Base-by-base conservation (phyloP, 163 green algal species). In the Smithsoniella earleae region DNA sequence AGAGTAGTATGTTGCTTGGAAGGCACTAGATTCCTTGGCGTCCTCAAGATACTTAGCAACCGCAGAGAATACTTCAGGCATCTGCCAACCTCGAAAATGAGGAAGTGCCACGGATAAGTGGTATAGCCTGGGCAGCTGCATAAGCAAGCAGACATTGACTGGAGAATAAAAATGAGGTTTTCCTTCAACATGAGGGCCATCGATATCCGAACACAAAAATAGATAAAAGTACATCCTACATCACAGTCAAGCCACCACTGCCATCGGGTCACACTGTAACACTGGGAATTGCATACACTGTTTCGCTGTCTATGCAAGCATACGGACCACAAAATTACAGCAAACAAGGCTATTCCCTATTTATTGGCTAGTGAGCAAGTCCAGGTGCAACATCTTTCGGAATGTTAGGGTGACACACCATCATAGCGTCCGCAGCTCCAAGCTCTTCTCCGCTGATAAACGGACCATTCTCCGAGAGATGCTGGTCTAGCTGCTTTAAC, bases 61-160 rank as follows among this genome's bases (percentile, higher is more conserved):
- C 13, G 49, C 49, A 13, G 49, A 6, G 13, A 64, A 13, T 6
- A 36, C 49, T 6, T 69, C 58, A 28, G 58, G 58, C 6, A 69
- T 43, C 16, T 16, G 18, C 58, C 58, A 69, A 4, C 8, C 16
- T 33, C 43, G 38, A 31, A 69, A 69, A 31, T 69, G 58, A 40
- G 58, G 58, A 8, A 69, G 58, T 0, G 58, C 58, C 58, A 69
- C 58, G 25, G n/a, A 38, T 0, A 31, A 30, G 1, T 69, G 58
- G 58, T 69, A 69, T 5, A 69, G 20, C 25, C 58, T 37, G 38
- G 58, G 58, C 20, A 34, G 30, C 58, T 69, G 58, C 58, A 65
- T 6, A 16, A 33, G 27, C 16, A 16, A 6, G 20, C 27, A 49
- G 10, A 49, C 40, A 49, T 49, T 10, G 40, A 49, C 40, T 10